Evolutionary conservation across 2,329 filamentous ascomycete species (phyloP).

Genomic region (Talaromyces sp.): DNA sequence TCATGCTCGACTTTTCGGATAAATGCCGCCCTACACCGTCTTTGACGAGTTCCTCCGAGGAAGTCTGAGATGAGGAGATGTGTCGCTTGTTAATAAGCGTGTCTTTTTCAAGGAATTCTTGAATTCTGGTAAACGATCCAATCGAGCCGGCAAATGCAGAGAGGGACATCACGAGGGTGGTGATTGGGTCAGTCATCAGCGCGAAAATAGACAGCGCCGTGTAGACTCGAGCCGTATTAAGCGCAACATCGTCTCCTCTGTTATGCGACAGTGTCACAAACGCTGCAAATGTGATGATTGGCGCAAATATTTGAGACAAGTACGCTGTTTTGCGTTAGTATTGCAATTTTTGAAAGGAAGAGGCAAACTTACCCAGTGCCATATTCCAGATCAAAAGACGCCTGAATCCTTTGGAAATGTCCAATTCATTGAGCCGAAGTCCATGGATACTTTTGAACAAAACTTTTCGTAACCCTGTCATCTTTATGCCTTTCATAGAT

Average conservation of each 20-base stretch:
- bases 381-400: slow-evolving; percentile 38
- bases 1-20: slow-evolving; percentile 18
- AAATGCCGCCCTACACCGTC: slow-evolving; percentile 16
- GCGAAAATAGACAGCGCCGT: slow-evolving; percentile 23
- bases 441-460: slow-evolving; percentile 34
- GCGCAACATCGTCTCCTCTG: slow-evolving; percentile 12
- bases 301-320: slow-evolving; percentile 37
- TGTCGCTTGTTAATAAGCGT: slow-evolving; percentile 2
- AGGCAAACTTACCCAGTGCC: slow-evolving; percentile 28
- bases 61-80: not conserved
- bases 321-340: slow-evolving; percentile 22
- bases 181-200: slow-evolving; percentile 19
- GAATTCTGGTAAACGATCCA: slow-evolving; percentile 37
- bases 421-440: slow-evolving; percentile 36
- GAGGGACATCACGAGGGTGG: slow-evolving; percentile 21
- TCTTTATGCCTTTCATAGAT: slow-evolving; percentile 49
- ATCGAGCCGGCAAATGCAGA: slow-evolving; percentile 32
- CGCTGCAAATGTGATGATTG: slow-evolving; percentile 22
- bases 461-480: slow-evolving; percentile 42
- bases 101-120: slow-evolving; percentile 28
- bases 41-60: slow-evolving; percentile 10
- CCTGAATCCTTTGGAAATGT: slow-evolving; percentile 37
- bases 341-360: not conserved
- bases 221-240: slow-evolving; percentile 24
- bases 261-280: slow-evolving; percentile 17